These are phyloP conservation scores for Prunus mira DNA, from an alignment of 306 rosid species.

Conservation along the genomic window DNA sequence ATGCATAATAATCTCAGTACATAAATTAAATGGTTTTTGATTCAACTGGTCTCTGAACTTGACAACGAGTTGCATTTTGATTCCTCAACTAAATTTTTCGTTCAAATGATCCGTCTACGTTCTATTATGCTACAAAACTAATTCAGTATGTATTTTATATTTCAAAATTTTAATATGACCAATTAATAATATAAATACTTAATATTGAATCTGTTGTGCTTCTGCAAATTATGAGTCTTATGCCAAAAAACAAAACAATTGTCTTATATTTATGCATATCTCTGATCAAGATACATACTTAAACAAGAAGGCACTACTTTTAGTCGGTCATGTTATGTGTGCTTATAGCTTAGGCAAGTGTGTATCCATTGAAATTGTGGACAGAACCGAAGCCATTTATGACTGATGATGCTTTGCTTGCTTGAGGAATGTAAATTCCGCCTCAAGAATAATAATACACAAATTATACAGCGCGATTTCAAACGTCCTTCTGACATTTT, in stretches of 20 bases:
- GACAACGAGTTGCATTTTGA: too few species aligned
- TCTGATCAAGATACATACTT: background rate
- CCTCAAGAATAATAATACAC: background rate
- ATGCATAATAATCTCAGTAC: too few species aligned
- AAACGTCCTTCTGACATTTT: slow-evolving; percentile 10
- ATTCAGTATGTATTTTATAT: too few species aligned
- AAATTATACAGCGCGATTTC: background rate
- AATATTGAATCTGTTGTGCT: too few species aligned
- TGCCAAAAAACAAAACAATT: background rate
- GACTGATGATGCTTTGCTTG: background rate
- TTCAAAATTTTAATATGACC: background rate
- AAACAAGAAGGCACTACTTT: background rate
- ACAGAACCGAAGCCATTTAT: background rate
- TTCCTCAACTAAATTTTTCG: too few species aligned
- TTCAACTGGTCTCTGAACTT: too few species aligned
- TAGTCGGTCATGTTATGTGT: slow-evolving; percentile 6
- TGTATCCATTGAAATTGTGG: slow-evolving; percentile 1
- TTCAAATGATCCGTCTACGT: too few species aligned
- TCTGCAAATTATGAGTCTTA: too few species aligned
- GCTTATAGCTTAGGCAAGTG: background rate
- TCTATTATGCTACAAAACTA: background rate
- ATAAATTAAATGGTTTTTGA: too few species aligned
- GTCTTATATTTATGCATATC: background rate
- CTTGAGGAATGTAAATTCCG: background rate
- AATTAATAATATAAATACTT: too few species aligned